phyloP scores from a whole-genome alignment of 23 red algal genomes.

The Gracilaria domingensis region DNA sequence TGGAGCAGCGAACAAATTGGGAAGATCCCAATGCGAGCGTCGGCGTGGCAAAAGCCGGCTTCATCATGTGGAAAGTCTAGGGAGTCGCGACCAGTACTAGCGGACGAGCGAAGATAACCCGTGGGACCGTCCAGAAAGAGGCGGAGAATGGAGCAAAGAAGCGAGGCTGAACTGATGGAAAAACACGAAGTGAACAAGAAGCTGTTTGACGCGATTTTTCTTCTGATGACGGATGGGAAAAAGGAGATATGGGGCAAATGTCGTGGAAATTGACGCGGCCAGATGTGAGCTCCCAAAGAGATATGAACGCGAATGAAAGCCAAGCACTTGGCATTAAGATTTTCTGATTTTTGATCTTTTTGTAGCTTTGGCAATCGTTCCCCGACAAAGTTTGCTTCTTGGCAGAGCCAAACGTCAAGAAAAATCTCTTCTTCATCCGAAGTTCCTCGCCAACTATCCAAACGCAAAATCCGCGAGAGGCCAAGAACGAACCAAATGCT shows the following conservation, averaged over 20 bases:
- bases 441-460: too few relatives aligned
- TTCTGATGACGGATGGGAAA: too few relatives aligned
- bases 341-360: neutral
- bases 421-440: too few relatives aligned
- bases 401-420: neutral
- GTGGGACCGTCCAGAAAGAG: too few relatives aligned
- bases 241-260: neutral
- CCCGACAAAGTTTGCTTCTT: neutral
- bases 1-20: neutral
- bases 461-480: too few relatives aligned
- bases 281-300: slow-evolving; percentile 15
- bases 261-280: neutral
- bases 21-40: slow-evolving; percentile 8
- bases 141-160: too few relatives aligned
- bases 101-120: too few relatives aligned
- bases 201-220: too few relatives aligned
- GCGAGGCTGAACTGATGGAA: too few relatives aligned
- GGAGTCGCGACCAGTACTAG: neutral
- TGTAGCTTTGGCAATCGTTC: neutral
- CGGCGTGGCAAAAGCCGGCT: slow-evolving; percentile 22
- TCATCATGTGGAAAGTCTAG: neutral
- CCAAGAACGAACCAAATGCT: neutral
- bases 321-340: slow-evolving; percentile 23
- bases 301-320: slow-evolving; percentile 24
- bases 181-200: neutral